Evolutionary conservation across 176 grass and related monocot species (phyloP).

Genomic region (Phoenix dactylifera): DNA sequence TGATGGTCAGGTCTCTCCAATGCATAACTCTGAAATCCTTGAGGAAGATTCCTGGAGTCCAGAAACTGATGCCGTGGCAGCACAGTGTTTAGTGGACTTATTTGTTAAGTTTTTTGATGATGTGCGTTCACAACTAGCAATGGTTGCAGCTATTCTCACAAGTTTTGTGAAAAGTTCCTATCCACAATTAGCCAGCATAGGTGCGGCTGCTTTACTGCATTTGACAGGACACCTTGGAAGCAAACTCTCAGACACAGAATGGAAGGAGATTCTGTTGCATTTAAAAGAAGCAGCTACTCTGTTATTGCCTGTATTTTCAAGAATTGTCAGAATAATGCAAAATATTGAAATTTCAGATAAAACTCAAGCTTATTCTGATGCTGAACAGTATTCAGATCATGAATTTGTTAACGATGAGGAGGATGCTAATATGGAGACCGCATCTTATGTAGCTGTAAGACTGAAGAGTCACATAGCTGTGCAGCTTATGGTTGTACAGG

Average conservation of each 20-base stretch:
- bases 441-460: slow-evolving; percentile 26
- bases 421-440: slow-evolving; percentile 48
- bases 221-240: slow-evolving; percentile 64
- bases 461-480: slow-evolving; percentile 19
- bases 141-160: slow-evolving; percentile 54
- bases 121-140: slow-evolving; percentile 51
- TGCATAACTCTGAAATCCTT: slow-evolving; percentile 27
- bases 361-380: slow-evolving; percentile 58
- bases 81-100: slow-evolving; percentile 70
- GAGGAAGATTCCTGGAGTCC: slow-evolving; percentile 48
- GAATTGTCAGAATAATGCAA: slow-evolving; percentile 76
- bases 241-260: slow-evolving; percentile 58
- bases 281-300: slow-evolving; percentile 67
- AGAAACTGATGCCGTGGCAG: slow-evolving; percentile 63
- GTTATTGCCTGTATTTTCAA: slow-evolving; percentile 47
- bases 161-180: slow-evolving; percentile 71
- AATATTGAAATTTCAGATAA: slow-evolving; percentile 83
- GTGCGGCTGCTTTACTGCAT: slow-evolving; percentile 57
- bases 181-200: slow-evolving; percentile 62
- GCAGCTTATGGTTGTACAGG: slow-evolving; percentile 21
- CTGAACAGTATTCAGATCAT: slow-evolving; percentile 71
- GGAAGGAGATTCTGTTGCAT: slow-evolving; percentile 54
- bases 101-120: slow-evolving; percentile 72
- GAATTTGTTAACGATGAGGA: slow-evolving; percentile 76
- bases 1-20: slow-evolving; percentile 28